phyloP scores from a whole-genome alignment of 495 filamentous ascomycete genomes.

The Penicillium psychrofluorescens region DNA sequence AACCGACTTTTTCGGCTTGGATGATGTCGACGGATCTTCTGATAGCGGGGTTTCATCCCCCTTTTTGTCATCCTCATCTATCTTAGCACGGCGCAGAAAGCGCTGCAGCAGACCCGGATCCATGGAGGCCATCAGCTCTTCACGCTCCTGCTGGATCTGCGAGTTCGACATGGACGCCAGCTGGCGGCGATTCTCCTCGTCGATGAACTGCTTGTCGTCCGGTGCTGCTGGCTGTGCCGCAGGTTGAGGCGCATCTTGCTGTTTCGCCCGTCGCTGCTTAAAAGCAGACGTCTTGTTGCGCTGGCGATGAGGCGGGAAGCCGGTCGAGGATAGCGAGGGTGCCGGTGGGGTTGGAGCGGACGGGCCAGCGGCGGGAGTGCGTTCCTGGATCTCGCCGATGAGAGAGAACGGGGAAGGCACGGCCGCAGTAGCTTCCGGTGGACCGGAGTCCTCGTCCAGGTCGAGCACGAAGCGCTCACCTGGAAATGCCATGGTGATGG shows the following conservation, averaged over 20 bases:
- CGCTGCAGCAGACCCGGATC: constrained; percentile 65
- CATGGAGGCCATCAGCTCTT: constrained; percentile 64
- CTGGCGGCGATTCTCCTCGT: constrained; percentile 69
- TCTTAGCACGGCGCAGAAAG: constrained; percentile 69
- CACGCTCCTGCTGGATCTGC: constrained; percentile 70
- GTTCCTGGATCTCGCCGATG: constrained; percentile 75
- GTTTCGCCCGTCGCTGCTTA: constrained; percentile 54
- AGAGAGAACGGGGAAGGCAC: constrained; percentile 34
- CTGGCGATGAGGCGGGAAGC: constrained; percentile 83
- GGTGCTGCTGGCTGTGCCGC: background rate
- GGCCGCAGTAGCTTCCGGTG: constrained; percentile 12
- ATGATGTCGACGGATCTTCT: background rate
- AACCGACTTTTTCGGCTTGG: constrained; percentile 20
- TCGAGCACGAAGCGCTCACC: constrained; percentile 56
- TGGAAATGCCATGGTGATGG: constrained; percentile 44
- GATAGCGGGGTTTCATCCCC: background rate
- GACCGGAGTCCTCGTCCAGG: constrained; percentile 33
- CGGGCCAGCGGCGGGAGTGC: constrained; percentile 43
- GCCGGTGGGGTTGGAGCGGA: constrained; percentile 54
- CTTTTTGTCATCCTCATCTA: constrained; percentile 50
- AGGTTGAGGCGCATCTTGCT: background rate
- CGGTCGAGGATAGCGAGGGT: constrained; percentile 42
- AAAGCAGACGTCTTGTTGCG: constrained; percentile 66
- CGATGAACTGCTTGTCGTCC: constrained; percentile 59
- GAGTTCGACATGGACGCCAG: constrained; percentile 72